Percentiles rank a stretch among this genome's conserved stretches.
Conservation (phyloP, 2,329 filamentous ascomycete species). For the Lecanicillium sp. region DNA sequence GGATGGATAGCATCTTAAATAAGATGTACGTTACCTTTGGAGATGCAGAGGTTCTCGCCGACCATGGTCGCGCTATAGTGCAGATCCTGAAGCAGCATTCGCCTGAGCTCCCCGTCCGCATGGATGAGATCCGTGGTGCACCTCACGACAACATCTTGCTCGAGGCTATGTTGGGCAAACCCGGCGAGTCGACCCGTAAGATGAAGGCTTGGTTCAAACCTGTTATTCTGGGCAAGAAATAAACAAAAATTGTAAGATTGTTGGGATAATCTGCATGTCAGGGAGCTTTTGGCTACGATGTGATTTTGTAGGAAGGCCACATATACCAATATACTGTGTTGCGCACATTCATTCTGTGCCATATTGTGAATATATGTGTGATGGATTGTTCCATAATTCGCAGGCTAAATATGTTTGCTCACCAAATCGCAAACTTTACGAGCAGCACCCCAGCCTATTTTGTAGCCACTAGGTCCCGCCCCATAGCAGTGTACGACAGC, state of each 20-base stretch:
- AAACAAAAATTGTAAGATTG: too few species aligned
- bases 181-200: constrained; percentile 19
- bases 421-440: too few species aligned
- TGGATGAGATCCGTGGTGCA: constrained; percentile 1
- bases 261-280: too few species aligned
- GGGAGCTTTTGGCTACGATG: not conserved
- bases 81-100: constrained; percentile 1
- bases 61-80: constrained; percentile 4
- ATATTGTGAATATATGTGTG: too few species aligned
- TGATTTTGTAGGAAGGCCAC: too few species aligned
- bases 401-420: too few species aligned
- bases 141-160: constrained; percentile 22
- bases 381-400: too few species aligned
- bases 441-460: constrained; percentile 4
- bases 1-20: not conserved
- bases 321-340: too few species aligned
- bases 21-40: constrained; percentile 6
- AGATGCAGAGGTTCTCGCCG: constrained; percentile 4
- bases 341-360: too few species aligned
- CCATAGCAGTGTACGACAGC: constrained; percentile 6
- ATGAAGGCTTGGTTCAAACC: constrained; percentile 24
- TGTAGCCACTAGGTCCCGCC: constrained; percentile 3
- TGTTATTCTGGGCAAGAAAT: constrained; percentile 4
- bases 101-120: constrained; percentile 1
- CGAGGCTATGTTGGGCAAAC: constrained; percentile 15